Evolutionary conservation across 257 asterid genomes (phyloP), one percentile per base, ranked within the genome.

Genomic region (Jacaranda mimosifolia): DNA sequence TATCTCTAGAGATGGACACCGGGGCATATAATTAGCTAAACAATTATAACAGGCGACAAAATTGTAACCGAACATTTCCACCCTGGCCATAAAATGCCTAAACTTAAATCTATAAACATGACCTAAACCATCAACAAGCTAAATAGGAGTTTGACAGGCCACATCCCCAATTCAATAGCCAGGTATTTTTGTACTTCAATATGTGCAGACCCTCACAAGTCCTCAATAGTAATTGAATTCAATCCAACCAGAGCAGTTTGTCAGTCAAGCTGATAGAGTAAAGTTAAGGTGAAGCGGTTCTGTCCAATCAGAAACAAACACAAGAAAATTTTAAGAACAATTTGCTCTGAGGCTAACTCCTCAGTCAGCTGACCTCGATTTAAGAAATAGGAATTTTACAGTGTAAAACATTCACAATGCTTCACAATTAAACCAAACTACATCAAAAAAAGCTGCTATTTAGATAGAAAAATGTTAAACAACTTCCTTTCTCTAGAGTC

Each of bases 81-180:
- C 11, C 59, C 18, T 5, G 53, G 32, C 40, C 66, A 40, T 70
- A 38, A 65, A 64, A 75, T 67, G 72, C 64, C 36, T 36, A 57
- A 18, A 71, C 15, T 18, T 52, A 73, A 32, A 59, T 45, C 63
- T 57, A 58, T 66, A 45, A 66, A 45, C 5, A 69, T 43, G 64
- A 45, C 39, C 53, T 63, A 46, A 46, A 58, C 13, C 53, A 75
- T 59, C 73, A 51, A 69, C 17, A 43, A 17, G 26, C 60, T 60
- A 77, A 35, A 43, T 60, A 51, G 49, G 68, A 62, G 58, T 76
- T 76, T 42, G 73, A 69, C 56, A 32, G 56, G 76, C 74, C 62
- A 74, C 17, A 62, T 51, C 74, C 15, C 66, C 70, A 39, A 58
- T 40, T 80, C 79, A 69, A 60, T 18, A 40, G 49, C 75, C 56